phyloP scores from a whole-genome alignment of 371 early-diverging fungal species.

The Smittium culicis region DNA sequence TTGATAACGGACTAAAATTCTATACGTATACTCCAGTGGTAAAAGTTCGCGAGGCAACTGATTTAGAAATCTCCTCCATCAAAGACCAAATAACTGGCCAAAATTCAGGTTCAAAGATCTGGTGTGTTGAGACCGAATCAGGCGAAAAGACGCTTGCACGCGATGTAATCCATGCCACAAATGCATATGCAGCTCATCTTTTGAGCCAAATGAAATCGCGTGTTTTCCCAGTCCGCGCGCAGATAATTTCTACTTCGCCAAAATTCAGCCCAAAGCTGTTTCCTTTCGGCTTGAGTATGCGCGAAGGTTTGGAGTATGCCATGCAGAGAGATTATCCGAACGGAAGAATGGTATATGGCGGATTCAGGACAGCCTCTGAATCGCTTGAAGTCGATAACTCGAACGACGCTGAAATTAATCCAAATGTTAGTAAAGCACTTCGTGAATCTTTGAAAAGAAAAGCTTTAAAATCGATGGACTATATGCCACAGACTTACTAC shows the following conservation, averaged over 20 bases:
- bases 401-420: constrained; percentile 11
- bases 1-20: constrained; percentile 13
- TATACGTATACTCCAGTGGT: constrained; percentile 18
- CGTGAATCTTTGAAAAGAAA: not conserved
- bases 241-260: constrained; percentile 11
- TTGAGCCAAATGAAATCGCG: constrained; percentile 9
- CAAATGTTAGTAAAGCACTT: not conserved
- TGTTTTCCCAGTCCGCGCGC: constrained; percentile 16
- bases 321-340: constrained; percentile 13
- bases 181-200: constrained; percentile 16
- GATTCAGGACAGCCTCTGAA: constrained; percentile 5
- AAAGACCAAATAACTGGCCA: not conserved
- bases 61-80: not conserved
- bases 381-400: constrained; percentile 7
- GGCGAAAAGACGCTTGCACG: constrained; percentile 10
- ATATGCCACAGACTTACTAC: not conserved
- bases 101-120: not conserved
- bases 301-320: constrained; percentile 14
- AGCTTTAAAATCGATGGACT: not conserved
- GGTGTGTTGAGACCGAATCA: constrained; percentile 9
- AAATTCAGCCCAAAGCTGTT: constrained; percentile 3
- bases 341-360: constrained; percentile 12
- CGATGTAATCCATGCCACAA: constrained; percentile 16
- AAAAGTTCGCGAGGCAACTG: constrained; percentile 5
- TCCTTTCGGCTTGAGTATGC: constrained; percentile 11